Conservation (phyloP, 75 land plant species). For the Pinus taeda region DNA sequence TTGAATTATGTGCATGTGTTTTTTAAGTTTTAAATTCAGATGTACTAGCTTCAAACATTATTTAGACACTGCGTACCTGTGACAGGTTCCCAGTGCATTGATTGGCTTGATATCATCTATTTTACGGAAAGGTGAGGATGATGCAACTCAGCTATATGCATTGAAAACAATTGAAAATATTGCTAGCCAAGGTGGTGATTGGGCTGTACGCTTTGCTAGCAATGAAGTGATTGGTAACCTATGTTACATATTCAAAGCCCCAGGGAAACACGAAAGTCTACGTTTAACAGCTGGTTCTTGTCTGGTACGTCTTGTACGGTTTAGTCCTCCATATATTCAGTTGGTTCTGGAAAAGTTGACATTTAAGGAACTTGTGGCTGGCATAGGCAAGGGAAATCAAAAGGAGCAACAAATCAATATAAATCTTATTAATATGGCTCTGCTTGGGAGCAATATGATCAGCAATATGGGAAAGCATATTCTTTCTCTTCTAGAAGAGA, state of each 20-base stretch:
- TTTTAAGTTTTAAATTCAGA: background rate
- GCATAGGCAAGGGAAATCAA: slow-evolving; percentile 65
- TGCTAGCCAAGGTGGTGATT: slow-evolving; percentile 90
- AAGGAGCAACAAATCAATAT: slow-evolving; percentile 88
- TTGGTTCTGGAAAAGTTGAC: slow-evolving; percentile 80
- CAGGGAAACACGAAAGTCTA: slow-evolving; percentile 81
- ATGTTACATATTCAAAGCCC: slow-evolving; percentile 75
- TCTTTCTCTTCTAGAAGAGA: slow-evolving; percentile 72
- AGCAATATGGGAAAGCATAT: slow-evolving; percentile 60
- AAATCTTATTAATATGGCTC: slow-evolving; percentile 79
- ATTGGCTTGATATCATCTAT: slow-evolving; percentile 84
- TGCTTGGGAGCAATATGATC: slow-evolving; percentile 63
- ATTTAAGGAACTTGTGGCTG: slow-evolving; percentile 67
- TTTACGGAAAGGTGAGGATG: slow-evolving; percentile 97
- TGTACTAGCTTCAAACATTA: too few relatives aligned
- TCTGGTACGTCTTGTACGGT: slow-evolving; percentile 86
- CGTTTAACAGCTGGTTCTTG: slow-evolving; percentile 98
- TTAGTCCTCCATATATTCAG: slow-evolving; percentile 69
- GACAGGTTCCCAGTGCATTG: slow-evolving; percentile 76
- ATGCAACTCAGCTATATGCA: slow-evolving; percentile 92
- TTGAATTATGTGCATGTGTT: background rate
- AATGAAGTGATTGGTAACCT: slow-evolving; percentile 81
- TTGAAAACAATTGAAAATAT: slow-evolving; percentile 94
- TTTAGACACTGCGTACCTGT: background rate
- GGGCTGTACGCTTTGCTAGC: slow-evolving; percentile 88